phyloP scores from a whole-genome alignment of 129 eudicot species.

The Silybum marianum region DNA sequence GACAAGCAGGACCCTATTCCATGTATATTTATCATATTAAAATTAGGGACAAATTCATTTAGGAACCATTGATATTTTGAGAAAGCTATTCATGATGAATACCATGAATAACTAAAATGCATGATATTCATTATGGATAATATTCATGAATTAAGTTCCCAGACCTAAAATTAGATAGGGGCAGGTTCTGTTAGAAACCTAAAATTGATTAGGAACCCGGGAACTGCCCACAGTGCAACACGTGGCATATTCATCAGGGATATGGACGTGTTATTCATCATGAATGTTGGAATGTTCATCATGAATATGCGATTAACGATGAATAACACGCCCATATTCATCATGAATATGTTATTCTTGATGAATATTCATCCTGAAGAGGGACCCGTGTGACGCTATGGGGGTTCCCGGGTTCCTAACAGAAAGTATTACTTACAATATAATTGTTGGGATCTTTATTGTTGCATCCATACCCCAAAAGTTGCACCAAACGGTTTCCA shows the following conservation, averaged over 20 bases:
- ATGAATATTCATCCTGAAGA: too few relatives aligned
- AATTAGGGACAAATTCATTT: background rate
- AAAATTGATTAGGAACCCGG: too few relatives aligned
- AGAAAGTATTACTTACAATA: conserved; percentile 54
- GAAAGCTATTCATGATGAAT: background rate
- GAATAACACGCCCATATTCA: too few relatives aligned
- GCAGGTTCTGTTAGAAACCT: too few relatives aligned
- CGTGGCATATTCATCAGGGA: too few relatives aligned
- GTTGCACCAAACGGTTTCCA: conserved; percentile 45
- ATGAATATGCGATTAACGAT: too few relatives aligned
- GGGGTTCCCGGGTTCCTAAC: background rate
- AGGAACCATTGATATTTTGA: background rate
- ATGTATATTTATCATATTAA: background rate
- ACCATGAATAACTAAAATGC: background rate
- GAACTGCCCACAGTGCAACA: too few relatives aligned
- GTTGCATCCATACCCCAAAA: conserved; percentile 63
- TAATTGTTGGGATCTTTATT: conserved; percentile 51
- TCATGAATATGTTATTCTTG: too few relatives aligned
- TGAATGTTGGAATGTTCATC: too few relatives aligned
- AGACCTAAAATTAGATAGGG: background rate
- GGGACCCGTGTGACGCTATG: too few relatives aligned
- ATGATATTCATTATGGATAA: background rate
- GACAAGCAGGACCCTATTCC: background rate
- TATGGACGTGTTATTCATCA: too few relatives aligned
- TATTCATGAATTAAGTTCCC: background rate